Evolutionary conservation across 495 filamentous ascomycete species (phyloP).

Genomic region (Neurospora sp.): DNA sequence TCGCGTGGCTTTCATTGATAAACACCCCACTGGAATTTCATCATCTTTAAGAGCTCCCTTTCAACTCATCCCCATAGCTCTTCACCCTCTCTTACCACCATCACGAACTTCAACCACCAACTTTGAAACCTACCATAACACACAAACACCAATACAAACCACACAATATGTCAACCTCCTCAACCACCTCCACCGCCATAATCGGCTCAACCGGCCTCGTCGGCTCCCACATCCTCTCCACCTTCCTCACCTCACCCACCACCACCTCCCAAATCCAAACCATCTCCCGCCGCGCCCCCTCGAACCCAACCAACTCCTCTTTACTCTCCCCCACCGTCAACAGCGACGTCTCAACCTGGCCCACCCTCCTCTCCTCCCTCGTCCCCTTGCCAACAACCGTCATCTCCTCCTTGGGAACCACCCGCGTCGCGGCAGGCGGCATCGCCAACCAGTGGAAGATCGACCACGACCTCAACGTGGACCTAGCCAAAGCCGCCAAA

Average conservation of each 20-base stretch:
- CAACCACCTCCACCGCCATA: conserved; percentile 27
- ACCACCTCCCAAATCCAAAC: conserved; percentile 40
- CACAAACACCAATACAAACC: neutral
- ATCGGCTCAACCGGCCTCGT: conserved; percentile 49
- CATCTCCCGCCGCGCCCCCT: conserved; percentile 45
- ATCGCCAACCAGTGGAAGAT: conserved; percentile 67
- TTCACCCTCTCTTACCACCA: neutral
- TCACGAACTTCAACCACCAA: neutral
- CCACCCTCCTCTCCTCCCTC: conserved; percentile 39
- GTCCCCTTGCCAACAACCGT: conserved; percentile 48
- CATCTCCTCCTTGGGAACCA: conserved; percentile 59
- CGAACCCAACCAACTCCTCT: conserved; percentile 24
- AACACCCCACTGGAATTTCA: neutral
- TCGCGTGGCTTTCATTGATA: neutral
- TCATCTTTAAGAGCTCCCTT: neutral
- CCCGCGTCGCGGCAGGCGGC: conserved; percentile 52
- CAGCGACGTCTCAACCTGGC: conserved; percentile 45
- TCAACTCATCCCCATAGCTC: neutral
- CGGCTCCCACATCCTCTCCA: conserved; percentile 46
- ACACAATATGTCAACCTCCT: neutral
- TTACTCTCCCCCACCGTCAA: conserved; percentile 42
- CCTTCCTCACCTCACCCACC: conserved; percentile 36
- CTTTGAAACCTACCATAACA: neutral
- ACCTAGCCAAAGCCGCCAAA: conserved; percentile 55
- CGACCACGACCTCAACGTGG: conserved; percentile 64